A percentile compares a stretch with the other conserved stretches of the same genome.
Conservation (phyloP, 768 basidiomycete genomes). For the Rhizopogon vesiculosus region DNA sequence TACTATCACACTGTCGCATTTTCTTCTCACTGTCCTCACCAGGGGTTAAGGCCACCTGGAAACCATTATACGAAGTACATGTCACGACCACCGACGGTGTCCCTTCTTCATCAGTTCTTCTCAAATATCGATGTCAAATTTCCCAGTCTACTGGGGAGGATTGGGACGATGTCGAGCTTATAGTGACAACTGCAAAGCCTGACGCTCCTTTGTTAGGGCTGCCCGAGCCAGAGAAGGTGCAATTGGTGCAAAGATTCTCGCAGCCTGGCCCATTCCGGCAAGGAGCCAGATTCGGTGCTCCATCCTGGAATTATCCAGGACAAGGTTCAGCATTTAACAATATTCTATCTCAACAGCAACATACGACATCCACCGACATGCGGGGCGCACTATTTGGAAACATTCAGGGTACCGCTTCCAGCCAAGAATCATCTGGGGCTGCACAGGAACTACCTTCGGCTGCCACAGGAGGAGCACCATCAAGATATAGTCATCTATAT, state of each 20-base stretch:
- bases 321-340: not conserved
- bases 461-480: too few relatives aligned
- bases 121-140: conserved; percentile 26
- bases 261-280: not conserved
- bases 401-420: not conserved
- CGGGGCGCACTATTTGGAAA: not conserved
- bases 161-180: conserved; percentile 22
- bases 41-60: conserved; percentile 17
- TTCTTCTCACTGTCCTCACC: not conserved
- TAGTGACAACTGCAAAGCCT: conserved; percentile 19
- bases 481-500: too few relatives aligned
- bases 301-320: not conserved
- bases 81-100: conserved; percentile 5
- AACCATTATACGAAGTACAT: conserved; percentile 15
- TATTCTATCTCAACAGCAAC: not conserved
- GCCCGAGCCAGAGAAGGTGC: conserved; percentile 14
- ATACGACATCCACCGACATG: too few relatives aligned
- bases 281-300: too few relatives aligned
- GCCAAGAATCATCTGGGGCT: not conserved
- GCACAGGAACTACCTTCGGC: not conserved
- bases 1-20: not conserved
- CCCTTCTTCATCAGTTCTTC: conserved; percentile 11
- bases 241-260: conserved; percentile 4
- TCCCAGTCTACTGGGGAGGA: conserved; percentile 25
- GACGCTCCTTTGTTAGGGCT: conserved; percentile 15